A percentile compares a stretch with the other conserved stretches of the same genome.
Conservation (phyloP, 148 eudicot genomes). For the Rhododendron williamsianum region DNA sequence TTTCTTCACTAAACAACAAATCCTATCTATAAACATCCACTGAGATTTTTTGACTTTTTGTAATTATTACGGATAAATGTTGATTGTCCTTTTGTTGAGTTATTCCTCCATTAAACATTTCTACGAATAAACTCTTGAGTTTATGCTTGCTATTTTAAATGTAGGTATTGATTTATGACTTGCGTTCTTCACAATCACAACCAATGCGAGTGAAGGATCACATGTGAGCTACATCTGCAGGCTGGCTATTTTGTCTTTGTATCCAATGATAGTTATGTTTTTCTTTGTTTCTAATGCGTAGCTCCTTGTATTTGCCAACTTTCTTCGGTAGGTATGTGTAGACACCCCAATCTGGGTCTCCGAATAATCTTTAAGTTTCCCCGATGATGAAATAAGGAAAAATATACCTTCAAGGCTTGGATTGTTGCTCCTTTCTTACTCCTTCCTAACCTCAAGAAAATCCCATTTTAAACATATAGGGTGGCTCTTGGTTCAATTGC, state of each 20-base stretch:
- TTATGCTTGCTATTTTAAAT: conserved; percentile 15
- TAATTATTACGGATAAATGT: not conserved
- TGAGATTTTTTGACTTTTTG: not conserved
- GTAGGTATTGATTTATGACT: conserved; percentile 82
- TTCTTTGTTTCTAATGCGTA: not conserved
- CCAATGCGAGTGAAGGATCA: conserved; percentile 90
- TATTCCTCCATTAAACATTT: not conserved
- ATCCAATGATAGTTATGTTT: not conserved
- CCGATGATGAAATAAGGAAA: too few species aligned
- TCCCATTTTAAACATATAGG: too few species aligned
- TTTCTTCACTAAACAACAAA: not conserved
- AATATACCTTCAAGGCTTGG: too few species aligned
- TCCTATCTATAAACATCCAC: not conserved
- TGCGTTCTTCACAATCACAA: conserved; percentile 55
- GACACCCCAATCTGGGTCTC: too few species aligned
- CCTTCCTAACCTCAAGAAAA: too few species aligned
- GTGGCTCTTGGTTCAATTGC: too few species aligned
- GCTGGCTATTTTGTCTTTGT: conserved; percentile 1
- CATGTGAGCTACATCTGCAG: conserved; percentile 52
- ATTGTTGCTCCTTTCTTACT: too few species aligned
- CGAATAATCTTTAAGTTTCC: too few species aligned
- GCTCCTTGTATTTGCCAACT: not conserved
- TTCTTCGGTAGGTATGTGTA: conserved; percentile 36
- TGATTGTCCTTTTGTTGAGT: not conserved
- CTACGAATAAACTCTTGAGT: too few species aligned